Evolutionary conservation across 2,329 filamentous ascomycete species (phyloP), one percentile per base, ranked within the genome.

Genomic region (Ceratocystis diversiconidia): DNA sequence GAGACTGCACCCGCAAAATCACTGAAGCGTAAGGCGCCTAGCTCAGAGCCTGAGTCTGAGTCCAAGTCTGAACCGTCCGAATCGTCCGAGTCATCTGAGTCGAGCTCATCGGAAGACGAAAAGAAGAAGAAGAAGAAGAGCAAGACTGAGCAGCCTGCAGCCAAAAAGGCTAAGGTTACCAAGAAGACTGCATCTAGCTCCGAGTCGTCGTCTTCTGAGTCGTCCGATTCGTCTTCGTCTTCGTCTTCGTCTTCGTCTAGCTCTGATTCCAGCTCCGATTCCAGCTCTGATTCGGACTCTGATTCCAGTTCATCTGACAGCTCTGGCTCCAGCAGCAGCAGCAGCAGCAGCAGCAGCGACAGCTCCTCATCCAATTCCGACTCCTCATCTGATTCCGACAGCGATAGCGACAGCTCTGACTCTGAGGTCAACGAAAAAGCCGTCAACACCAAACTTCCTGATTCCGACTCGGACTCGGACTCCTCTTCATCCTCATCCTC

Each of bases 101-200:
- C 65, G 15, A 61, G 72, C 61, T 74, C 73, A 2, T 74, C 61
- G 17, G 60, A 22, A n/a, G 65, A 66, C 12, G 22, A 65, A 32
- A 62, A 65, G 43, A 32, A 32, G 32, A 61, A 65, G 36, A 22
- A 63, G 5, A 64, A 64, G 48, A 64, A 63, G 25, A 41, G 44
- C 32, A 62, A 68, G 55, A 59, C 66, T 15, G 63, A 65, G 63
- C 66, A 67, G 61, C 65, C 78, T 2, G 76, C 76, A 67, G 69
- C 74, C 30, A 85, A 85, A 76, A 85, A 83, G 74, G 73, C 73
- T 68, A 79, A 78, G 72, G 76, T 75, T 36, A 71, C 44, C 74
- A 73, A 50, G 69, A 70, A 60, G 43, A 7, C 61, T 17, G 44
- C 30, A 12, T 63, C 61, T 61, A 72, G 68, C 17, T 70, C 70